Evolutionary conservation across 139 green algal species (phyloP).

Genomic region (Axilococcus clingmanii): DNA sequence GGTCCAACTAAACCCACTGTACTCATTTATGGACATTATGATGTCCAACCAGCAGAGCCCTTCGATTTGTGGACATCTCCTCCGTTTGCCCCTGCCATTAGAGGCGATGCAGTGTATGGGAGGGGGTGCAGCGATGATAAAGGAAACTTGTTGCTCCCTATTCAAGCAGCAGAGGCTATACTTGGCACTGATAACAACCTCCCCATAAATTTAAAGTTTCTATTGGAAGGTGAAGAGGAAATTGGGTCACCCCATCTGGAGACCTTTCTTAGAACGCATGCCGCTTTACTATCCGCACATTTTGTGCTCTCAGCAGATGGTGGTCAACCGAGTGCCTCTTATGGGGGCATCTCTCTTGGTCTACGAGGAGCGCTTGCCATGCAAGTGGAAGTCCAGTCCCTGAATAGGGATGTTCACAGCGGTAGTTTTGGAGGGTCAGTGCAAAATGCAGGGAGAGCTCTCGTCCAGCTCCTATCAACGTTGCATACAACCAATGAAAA

Average conservation of each 20-base stretch:
- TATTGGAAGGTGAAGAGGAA: constrained; percentile 58
- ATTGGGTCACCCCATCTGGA: constrained; percentile 29
- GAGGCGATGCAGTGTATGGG: constrained; percentile 37
- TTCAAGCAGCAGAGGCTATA: constrained; percentile 32
- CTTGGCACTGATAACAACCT: constrained; percentile 15
- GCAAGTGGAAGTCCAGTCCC: constrained; percentile 40
- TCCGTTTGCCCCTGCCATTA: constrained; percentile 35
- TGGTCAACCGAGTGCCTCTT: constrained; percentile 22
- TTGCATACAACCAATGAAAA: constrained; percentile 24
- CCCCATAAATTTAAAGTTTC: constrained; percentile 54
- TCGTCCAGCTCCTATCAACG: constrained; percentile 44
- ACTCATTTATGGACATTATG: constrained; percentile 70
- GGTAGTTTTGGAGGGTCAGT: constrained; percentile 50
- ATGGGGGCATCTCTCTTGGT: constrained; percentile 31
- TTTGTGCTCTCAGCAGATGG: constrained; percentile 54
- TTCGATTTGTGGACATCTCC: constrained; percentile 36
- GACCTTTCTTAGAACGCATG: constrained; percentile 37
- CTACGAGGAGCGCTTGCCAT: constrained; percentile 35
- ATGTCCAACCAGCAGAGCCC: constrained; percentile 53
- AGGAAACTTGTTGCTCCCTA: constrained; percentile 24
- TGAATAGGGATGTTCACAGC: constrained; percentile 46
- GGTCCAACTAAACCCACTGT: constrained; percentile 34
- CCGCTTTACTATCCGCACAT: constrained; percentile 27
- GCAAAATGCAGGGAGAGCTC: constrained; percentile 44
- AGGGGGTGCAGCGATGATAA: constrained; percentile 55